Percentiles rank a stretch among this genome's conserved stretches.
phyloP scores from a whole-genome alignment of 495 filamentous ascomycete species.

The Penicillium mononematosum region DNA sequence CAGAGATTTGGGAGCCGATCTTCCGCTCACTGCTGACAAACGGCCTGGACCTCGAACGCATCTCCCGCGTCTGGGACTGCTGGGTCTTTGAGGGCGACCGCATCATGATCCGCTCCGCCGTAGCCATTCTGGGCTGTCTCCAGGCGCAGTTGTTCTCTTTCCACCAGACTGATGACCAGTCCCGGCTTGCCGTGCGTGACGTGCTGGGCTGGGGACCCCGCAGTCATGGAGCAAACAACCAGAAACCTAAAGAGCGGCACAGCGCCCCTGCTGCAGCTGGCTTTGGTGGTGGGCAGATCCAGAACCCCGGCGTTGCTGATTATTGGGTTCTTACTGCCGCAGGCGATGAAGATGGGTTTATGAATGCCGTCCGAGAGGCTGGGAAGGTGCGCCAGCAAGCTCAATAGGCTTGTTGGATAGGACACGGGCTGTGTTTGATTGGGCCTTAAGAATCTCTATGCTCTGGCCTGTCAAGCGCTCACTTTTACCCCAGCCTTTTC shows the following conservation, averaged over 20 bases:
- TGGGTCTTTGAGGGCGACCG: conserved; percentile 92
- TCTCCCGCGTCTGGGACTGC: conserved; percentile 84
- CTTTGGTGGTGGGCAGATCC: conserved; percentile 42
- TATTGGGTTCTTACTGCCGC: conserved; percentile 46
- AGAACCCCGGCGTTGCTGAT: conserved; percentile 39
- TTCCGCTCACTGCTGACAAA: conserved; percentile 58
- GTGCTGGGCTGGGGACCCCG: conserved; percentile 55
- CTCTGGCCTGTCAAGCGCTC: background rate
- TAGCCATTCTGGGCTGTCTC: conserved; percentile 65
- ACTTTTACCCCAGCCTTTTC: background rate
- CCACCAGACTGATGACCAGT: conserved; percentile 44
- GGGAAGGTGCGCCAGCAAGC: conserved; percentile 56
- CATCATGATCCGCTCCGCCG: conserved; percentile 71
- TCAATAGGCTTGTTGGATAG: conserved; percentile 4
- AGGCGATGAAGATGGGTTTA: conserved; percentile 67
- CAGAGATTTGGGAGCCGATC: conserved; percentile 56
- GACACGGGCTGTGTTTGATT: background rate
- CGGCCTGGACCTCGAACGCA: conserved; percentile 66
- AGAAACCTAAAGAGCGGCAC: conserved; percentile 40
- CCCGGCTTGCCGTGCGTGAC: conserved; percentile 35
- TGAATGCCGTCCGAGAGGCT: conserved; percentile 63
- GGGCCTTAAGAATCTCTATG: background rate
- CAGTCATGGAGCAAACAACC: conserved; percentile 31
- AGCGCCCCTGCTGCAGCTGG: conserved; percentile 42
- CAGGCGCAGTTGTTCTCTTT: conserved; percentile 63